A percentile compares a stretch with the other conserved stretches of the same genome.
phyloP scores from a whole-genome alignment of 169 alveolate species.

The Besnoitia besnoiti region DNA sequence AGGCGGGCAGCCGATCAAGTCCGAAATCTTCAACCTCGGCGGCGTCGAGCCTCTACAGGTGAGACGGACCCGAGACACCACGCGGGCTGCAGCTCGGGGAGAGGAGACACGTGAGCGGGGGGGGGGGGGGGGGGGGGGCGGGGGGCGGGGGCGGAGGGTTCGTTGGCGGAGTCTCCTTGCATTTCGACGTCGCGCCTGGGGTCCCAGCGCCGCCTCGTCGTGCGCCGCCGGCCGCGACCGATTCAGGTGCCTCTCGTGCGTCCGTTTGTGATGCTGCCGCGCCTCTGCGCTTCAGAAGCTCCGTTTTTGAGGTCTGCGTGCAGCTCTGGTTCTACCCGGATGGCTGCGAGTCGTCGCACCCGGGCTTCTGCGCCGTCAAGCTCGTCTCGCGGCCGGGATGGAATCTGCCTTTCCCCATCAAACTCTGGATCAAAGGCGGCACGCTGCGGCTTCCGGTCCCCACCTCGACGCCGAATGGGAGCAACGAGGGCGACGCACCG shows the following conservation, averaged over 20 bases:
- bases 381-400: slow-evolving; percentile 86
- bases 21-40: slow-evolving; percentile 82
- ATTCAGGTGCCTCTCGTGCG: too few relatives aligned
- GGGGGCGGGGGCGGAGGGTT: too few relatives aligned
- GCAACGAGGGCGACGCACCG: not conserved
- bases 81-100: too few relatives aligned
- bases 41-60: slow-evolving; percentile 88
- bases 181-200: too few relatives aligned
- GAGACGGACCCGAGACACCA: too few relatives aligned
- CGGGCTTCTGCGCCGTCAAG: slow-evolving; percentile 82
- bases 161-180: too few relatives aligned
- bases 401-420: slow-evolving; percentile 80
- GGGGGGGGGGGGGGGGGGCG: too few relatives aligned
- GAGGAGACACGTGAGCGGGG: too few relatives aligned
- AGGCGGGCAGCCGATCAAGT: slow-evolving; percentile 84
- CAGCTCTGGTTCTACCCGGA: slow-evolving; percentile 87
- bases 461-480: not conserved
- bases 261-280: too few relatives aligned
- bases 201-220: too few relatives aligned
- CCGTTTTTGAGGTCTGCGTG: not conserved
- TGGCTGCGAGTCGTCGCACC: slow-evolving; percentile 79
- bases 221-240: too few relatives aligned
- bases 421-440: slow-evolving; percentile 80
- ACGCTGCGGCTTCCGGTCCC: not conserved
- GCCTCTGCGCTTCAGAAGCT: not conserved